Evolutionary conservation across 2,329 filamentous ascomycete genomes (phyloP), one percentile per base, ranked within the genome.

Genomic region (Pseudogymnoascus sp.): DNA sequence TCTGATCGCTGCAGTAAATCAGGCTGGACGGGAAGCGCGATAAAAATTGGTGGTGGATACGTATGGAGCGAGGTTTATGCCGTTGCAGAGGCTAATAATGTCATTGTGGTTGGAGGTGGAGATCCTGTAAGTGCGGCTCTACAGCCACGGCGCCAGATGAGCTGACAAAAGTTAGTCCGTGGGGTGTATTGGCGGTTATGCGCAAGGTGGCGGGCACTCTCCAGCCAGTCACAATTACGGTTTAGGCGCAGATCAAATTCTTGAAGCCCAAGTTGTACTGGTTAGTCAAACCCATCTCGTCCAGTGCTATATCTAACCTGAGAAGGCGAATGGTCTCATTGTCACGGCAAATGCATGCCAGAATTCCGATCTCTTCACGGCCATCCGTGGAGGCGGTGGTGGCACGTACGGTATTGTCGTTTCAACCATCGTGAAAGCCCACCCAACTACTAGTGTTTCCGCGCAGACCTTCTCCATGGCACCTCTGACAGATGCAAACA

Each of bases 181-280:
- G 63, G 69, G 71, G 15, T 62, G 68, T 62, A 66, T 71, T 41
- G 74, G 74, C 5, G 76, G 76, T 1, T 78, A 73, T 68, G 66
- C 70, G 0, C 71, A 73, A 29, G 75, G 77, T 3, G 77, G 75
- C 17, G 77, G 77, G 9, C 77, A 79, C 57, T 72, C 72, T 2
- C 73, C 74, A 1, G 69, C 72, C 7, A 71, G 72, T 9, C 70
- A 68, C 40, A 68, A 74, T 31, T 78, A 76, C 61, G 77, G 77
- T 2, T 69, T 79, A 10, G 76, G 71, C 1, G 74, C 75, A 0
- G 78, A 80, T 64, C 74, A 79, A 64, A 70, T 76, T 1, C 73
- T 79, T 36, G 75, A 77, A 62, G 71, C 71, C 5, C 67, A 76
- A 33, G 74, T 78, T 3, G 71, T 79, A 39, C 69, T 74, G 0